Base-by-base conservation (phyloP, 2,329 filamentous ascomycete genomes). In the Davidsoniella neocaledoniae region DNA sequence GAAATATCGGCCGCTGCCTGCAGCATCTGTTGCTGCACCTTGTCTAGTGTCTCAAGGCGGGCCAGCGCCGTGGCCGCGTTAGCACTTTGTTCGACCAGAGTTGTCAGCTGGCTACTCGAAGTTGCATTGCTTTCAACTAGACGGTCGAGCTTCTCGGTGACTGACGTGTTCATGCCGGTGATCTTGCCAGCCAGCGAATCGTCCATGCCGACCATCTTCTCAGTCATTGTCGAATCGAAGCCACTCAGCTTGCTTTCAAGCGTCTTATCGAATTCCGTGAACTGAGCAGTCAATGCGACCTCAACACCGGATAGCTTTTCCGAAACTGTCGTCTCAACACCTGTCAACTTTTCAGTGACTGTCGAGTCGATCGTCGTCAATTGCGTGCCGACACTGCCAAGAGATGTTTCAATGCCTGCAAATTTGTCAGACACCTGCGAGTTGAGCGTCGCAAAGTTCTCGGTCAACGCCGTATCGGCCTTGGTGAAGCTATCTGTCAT, bases 1-100 rank as follows among this genome's bases (percentile, higher is more conserved):
- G 83, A 82, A 49, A 98, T 81, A 60, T 93, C 86, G 17, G 79
- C 77, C 1, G 90, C 87, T 1, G 86, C 94, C 53, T 79, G 74
- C 61, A 86, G 77, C 51, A 98, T 86, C 57, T 94, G 84, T 55
- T 83, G 74, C 59, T 95, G 86, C 21, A 53, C 48, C 33, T 53
- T 46, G 56, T 95, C 86, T 4, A 98, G 74, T 21, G 85, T 84
- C 54, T 83, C 81, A 43, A 95, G 74, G 57, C 88, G 85, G 4
- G 74, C 71, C 36, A 86, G 76, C 1, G 83, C 78, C 59, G 86
- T 80, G 47, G 75, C 75, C 0, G 84, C 75, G 17, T 76, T 72
- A 23, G 77, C 49, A 14, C 43, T 47, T 14, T 84, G 77, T 46
- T 74, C 75, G 39, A 86, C 69, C 3, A 83, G 50, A 37, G 44